phyloP scores from a whole-genome alignment of 2,329 filamentous ascomycete genomes.

The Alternaria infectoria region DNA sequence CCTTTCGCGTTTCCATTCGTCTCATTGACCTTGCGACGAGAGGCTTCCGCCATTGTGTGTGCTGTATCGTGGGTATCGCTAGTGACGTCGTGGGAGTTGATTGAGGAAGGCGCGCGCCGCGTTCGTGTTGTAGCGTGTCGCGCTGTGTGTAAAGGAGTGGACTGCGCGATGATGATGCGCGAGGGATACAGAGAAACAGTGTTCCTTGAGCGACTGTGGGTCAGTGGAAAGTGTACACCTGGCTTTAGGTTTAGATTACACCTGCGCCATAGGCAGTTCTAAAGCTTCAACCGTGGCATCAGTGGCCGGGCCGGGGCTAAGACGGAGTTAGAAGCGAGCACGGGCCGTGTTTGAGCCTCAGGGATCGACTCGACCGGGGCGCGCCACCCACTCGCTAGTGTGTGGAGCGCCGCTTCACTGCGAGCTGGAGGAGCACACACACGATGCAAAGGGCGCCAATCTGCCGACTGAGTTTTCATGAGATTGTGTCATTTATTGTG shows the following conservation, averaged over 20 bases:
- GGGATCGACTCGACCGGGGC: slow-evolving; percentile 13
- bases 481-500: background rate
- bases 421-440: background rate
- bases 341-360: slow-evolving; percentile 19
- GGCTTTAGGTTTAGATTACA: slow-evolving; percentile 5
- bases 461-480: background rate
- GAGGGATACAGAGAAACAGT: background rate
- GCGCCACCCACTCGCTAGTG: background rate
- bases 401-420: slow-evolving; percentile 2
- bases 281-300: slow-evolving; percentile 40
- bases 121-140: background rate
- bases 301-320: slow-evolving; percentile 31
- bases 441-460: background rate
- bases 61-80: background rate
- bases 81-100: background rate
- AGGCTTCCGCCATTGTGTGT: slow-evolving; percentile 36
- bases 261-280: background rate
- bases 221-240: slow-evolving; percentile 9
- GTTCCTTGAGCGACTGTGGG: background rate
- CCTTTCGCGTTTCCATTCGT: slow-evolving; percentile 31
- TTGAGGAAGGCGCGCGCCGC: background rate
- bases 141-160: background rate
- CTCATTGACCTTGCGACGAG: slow-evolving; percentile 33
- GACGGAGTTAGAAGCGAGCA: slow-evolving; percentile 27
- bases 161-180: background rate